Base-by-base conservation (phyloP, 805 yeast species). In the Candida schatavii region DNA sequence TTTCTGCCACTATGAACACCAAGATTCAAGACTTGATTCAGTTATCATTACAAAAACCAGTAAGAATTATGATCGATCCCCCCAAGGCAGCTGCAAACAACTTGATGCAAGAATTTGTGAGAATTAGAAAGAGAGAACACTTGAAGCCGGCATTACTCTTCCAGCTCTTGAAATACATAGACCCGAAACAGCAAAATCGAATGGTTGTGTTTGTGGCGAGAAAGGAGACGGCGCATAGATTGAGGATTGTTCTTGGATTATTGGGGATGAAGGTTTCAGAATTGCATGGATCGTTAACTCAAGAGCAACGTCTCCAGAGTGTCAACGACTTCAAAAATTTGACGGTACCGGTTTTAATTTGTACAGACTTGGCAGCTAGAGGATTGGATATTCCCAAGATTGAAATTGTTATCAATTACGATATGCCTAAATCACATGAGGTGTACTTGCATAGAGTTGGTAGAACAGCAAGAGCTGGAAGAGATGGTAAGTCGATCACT, bases 341-440 rank as follows among this genome's bases (percentile, higher is more conserved):
- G 49, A 78, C 79, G 3, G 96, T 90, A 25, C 96, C 98, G 1
- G 81, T 91, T 7, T 72, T 93, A 45, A 75, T 93, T 31, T 93
- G 98, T 82, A 93, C 99, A 0, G 99, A 93, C 76, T 77, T 93
- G 62, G 99, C 99, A 2, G 91, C 99, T 22, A 86, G 99, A 80
- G 99, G 99, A 76, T 77, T 93, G 60, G 99, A 93, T 85, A 93
- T 93, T 57, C 98, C 98, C 47, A 91, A 91, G 66, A 90, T 93
- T 61, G 98, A 90, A 62, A 81, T 85, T 45, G 99, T 93, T 36
- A 78, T 93, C 57, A 93, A 93, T 66, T 93, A 75, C 63, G 99
- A 93, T 59, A 88, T 93, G 95, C 99, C 99, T 39, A 87, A 88
- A 62, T 74, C 86, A 23, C 83, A 86, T 56, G 99, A 93, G 50